These are phyloP conservation scores for Penicillium decumbens DNA, from an alignment of 2,329 filamentous ascomycete genomes.

Conservation along the genomic window DNA sequence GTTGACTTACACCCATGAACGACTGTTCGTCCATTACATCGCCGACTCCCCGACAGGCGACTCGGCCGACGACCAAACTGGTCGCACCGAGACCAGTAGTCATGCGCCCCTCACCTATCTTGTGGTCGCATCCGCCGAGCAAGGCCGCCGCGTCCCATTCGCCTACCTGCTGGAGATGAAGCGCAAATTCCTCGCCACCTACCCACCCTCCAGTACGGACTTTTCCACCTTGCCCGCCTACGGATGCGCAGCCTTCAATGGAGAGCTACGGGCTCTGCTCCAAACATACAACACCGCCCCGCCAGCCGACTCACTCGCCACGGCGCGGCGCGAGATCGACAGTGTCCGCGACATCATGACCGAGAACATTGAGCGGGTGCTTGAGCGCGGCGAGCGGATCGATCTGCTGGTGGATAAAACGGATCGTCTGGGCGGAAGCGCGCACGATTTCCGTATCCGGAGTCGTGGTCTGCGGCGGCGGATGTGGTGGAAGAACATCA, in stretches of 20 bases:
- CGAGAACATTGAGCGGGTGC: conserved; percentile 82
- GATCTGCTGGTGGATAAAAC: conserved; percentile 96
- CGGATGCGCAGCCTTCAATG: conserved; percentile 83
- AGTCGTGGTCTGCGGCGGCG: conserved; percentile 79
- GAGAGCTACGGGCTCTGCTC: conserved; percentile 70
- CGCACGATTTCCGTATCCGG: conserved; percentile 82
- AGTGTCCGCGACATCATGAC: conserved; percentile 92
- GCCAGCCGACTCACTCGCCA: conserved; percentile 73
- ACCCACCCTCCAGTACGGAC: conserved; percentile 62
- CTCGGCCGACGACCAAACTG: conserved; percentile 39
- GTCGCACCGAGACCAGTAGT: conserved; percentile 47
- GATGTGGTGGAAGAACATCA: conserved; percentile 99
- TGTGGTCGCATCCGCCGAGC: conserved; percentile 73
- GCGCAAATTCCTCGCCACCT: conserved; percentile 73
- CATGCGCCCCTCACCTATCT: conserved; percentile 86
- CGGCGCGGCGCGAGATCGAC: conserved; percentile 84
- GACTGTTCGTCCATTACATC: conserved; percentile 93
- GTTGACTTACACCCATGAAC: conserved; percentile 87
- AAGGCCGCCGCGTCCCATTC: conserved; percentile 86
- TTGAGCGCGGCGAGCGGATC: conserved; percentile 88
- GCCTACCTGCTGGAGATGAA: conserved; percentile 89
- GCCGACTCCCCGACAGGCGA: conserved; percentile 68
- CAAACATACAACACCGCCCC: conserved; percentile 76
- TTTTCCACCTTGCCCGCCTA: conserved; percentile 79
- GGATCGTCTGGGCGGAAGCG: conserved; percentile 79